These are phyloP conservation scores for Crithidia mellificae DNA, from an alignment of 208 protist genomes.

Conservation along the genomic window DNA sequence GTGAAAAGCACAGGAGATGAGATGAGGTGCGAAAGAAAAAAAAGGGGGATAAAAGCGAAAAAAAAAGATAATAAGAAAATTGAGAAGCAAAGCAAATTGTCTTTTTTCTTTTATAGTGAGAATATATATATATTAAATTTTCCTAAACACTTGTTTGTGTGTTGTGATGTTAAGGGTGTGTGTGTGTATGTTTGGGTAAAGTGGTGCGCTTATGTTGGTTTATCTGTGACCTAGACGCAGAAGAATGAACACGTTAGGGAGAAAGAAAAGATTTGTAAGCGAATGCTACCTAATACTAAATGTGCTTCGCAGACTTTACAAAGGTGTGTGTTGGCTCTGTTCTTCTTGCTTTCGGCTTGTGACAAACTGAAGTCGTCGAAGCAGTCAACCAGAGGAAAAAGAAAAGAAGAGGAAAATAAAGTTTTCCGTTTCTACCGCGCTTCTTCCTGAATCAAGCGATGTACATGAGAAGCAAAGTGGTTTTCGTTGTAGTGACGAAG, in stretches of 20 bases:
- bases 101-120: constrained; percentile 3
- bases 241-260: background rate
- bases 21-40: too few species aligned
- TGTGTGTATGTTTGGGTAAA: constrained; percentile 1
- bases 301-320: background rate
- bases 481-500: too few species aligned
- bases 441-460: background rate
- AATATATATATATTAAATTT: constrained; percentile 1
- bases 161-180: too few species aligned
- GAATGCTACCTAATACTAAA: constrained; percentile 6
- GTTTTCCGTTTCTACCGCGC: background rate
- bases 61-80: background rate
- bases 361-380: background rate
- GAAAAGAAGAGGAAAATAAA: background rate
- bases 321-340: background rate
- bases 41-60: constrained; percentile 7
- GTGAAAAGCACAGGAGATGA: constrained; percentile 6
- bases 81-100: background rate
- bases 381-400: background rate
- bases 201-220: background rate
- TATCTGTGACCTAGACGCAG: background rate
- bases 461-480: too few species aligned
- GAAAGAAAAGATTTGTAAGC: too few species aligned
- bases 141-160: constrained; percentile 1
- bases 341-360: background rate